phyloP scores from a whole-genome alignment of 78 protist species.

The Dictyostelium discoideum region dicty_2.7 NC_007089.4:1243501-1244000 shows the following conservation, averaged over 20 bases:
- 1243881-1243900: not conserved
- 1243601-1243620: not conserved
- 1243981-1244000: not conserved
- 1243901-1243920: not conserved
- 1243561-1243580: not conserved
- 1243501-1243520: constrained; percentile 76
- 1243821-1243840: constrained; percentile 16
- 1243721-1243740: constrained; percentile 77
- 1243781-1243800: constrained; percentile 44
- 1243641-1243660: not conserved
- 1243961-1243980: not conserved
- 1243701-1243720: constrained; percentile 68
- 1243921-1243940: constrained; percentile 21
- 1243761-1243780: not conserved
- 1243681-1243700: constrained; percentile 68
- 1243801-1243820: constrained; percentile 34
- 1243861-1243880: not conserved
- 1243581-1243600: not conserved
- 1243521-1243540: not conserved
- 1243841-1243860: not conserved
- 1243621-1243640: not conserved
- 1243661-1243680: not conserved
- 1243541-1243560: constrained; percentile 1
- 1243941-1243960: constrained; percentile 26
- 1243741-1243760: constrained; percentile 53